These are phyloP conservation scores for Epichloe scottii DNA, from an alignment of 2,329 filamentous ascomycete genomes.

Conservation along the genomic window DNA sequence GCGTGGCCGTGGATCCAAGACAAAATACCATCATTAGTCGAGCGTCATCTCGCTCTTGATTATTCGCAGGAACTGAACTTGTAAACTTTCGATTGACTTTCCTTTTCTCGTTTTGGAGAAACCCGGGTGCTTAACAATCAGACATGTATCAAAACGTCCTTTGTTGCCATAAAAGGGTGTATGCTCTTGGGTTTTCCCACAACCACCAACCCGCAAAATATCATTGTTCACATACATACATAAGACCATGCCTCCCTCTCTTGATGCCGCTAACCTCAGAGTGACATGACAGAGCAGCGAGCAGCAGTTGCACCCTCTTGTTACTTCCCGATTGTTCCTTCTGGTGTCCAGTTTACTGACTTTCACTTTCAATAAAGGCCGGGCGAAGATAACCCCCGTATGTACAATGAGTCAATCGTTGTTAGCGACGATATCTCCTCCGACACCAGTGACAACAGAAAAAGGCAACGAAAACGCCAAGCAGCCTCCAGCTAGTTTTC, in stretches of 20 bases:
- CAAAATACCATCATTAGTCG: no score
- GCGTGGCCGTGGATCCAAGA: no score
- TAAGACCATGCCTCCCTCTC: neutral
- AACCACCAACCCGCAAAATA: neutral
- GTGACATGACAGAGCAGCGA: neutral
- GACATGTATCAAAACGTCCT: no score
- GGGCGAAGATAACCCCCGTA: neutral
- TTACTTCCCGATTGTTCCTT: neutral
- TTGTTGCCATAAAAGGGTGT: no score
- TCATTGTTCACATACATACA: neutral
- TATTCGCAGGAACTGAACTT: no score
- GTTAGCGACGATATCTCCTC: neutral
- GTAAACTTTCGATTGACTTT: no score
- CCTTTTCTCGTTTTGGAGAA: no score
- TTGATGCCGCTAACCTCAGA: neutral
- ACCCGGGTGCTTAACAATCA: no score
- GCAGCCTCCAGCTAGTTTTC: slow-evolving; percentile 12
- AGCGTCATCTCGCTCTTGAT: no score
- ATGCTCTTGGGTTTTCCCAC: neutral
- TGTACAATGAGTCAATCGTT: neutral
- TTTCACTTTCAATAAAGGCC: neutral
- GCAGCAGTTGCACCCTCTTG: neutral
- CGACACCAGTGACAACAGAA: neutral
- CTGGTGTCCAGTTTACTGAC: neutral
- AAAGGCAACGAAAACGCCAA: slow-evolving; percentile 16